Evolutionary conservation across 805 yeast genomes (phyloP), one percentile per base, ranked within the genome.

Genomic region (Metschnikowia cubensis): DNA sequence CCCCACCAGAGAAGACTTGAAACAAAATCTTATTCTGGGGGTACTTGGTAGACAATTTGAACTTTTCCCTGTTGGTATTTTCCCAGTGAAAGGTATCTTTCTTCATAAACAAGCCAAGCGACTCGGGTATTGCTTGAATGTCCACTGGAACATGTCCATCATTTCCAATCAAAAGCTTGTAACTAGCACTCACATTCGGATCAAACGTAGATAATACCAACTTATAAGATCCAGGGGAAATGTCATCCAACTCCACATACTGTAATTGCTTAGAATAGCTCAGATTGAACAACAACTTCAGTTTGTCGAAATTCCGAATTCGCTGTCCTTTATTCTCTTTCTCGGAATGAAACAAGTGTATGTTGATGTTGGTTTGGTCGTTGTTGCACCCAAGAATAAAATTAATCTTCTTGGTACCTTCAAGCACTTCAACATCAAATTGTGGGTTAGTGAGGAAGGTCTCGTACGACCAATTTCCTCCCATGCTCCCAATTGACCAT

Each of bases 401-500:
- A 22, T 40, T 35, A 13, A 53, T 17, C 10, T 58, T 58, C 1
- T 64, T 53, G 8, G 53, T 43, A 2, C 47, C 49, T 2, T 54
- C 50, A 1, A 48, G 34, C 0, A 65, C 60, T 11, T 61, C 60
- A 1, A 76, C 35, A 7, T 54, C 59, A 45, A 69, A 82, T 54
- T 82, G 87, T 0, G 89, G 89, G 53, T 84, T 84, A 8, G 68
- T 58, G 18, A 77, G 59, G 55, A 73, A 84, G 0, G 76, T 63
- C 6, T 75, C 67, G 21, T 67, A 50, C 0, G 75, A 51, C 80
- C 82, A 79, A 56, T 73, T 78, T 0, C 89, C 89, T 2, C 87
- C 88, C 41, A 75, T 63, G 14, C 62, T 63, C 2, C 60, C 62
- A 1, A 64, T 56, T 10, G 63, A 63, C 88, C 88, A 84, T 22